These are phyloP conservation scores for Candida dajiaensis DNA, from an alignment of 805 yeast genomes.

Conservation along the genomic window DNA sequence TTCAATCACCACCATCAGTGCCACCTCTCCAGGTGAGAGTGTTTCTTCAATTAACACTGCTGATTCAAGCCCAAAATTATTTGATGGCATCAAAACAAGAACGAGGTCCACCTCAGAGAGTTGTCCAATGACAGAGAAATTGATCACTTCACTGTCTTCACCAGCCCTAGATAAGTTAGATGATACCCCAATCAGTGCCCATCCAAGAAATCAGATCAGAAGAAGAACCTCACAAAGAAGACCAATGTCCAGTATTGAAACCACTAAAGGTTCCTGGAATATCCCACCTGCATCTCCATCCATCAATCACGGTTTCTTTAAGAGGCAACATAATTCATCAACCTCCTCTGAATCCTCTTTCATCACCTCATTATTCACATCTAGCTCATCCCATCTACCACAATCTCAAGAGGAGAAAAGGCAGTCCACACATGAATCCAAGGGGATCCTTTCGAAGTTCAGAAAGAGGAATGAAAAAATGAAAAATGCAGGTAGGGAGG, in stretches of 20 bases:
- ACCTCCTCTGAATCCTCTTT: slow-evolving; percentile 52
- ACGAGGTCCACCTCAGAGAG: slow-evolving; percentile 8
- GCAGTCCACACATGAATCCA: slow-evolving; percentile 10
- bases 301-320: slow-evolving; percentile 41
- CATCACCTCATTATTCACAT: slow-evolving; percentile 32
- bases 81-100: slow-evolving; percentile 5
- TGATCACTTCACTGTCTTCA: slow-evolving; percentile 31
- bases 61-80: slow-evolving; percentile 16
- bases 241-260: slow-evolving; percentile 34
- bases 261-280: slow-evolving; percentile 17
- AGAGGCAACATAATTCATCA: slow-evolving; percentile 62
- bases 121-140: slow-evolving; percentile 9
- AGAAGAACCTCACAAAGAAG: slow-evolving; percentile 14
- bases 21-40: slow-evolving; percentile 11
- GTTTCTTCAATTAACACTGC: slow-evolving; percentile 18
- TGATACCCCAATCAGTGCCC: background rate
- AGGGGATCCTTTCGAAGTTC: slow-evolving; percentile 19
- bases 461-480: slow-evolving; percentile 12
- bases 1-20: slow-evolving; percentile 16
- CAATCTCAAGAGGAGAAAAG: slow-evolving; percentile 15
- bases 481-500: slow-evolving; percentile 8
- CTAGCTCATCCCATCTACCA: slow-evolving; percentile 25
- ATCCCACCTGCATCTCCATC: slow-evolving; percentile 32
- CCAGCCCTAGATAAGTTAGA: slow-evolving; percentile 20
- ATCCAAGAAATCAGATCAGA: background rate